These are phyloP conservation scores for Punctularia strigosozonata DNA, from an alignment of 768 basidiomycete species.

Conservation along the genomic window DNA sequence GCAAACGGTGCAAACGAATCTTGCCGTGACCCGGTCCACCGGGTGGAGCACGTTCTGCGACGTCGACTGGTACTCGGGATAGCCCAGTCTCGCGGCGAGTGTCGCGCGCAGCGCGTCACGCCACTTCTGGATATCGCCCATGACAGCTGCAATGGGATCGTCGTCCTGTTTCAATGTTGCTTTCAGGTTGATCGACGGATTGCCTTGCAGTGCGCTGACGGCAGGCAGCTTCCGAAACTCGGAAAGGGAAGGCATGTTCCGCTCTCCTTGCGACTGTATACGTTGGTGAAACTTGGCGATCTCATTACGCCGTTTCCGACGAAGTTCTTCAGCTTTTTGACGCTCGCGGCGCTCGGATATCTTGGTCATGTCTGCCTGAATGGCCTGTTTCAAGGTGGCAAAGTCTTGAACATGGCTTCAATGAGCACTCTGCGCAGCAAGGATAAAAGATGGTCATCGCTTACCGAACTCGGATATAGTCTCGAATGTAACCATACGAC, in stretches of 20 bases:
- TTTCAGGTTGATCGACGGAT: constrained; percentile 8
- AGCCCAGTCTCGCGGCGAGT: constrained; percentile 37
- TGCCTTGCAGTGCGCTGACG: constrained; percentile 22
- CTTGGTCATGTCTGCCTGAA: constrained; percentile 19
- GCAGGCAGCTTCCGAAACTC: constrained; percentile 40
- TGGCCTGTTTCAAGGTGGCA: constrained; percentile 5
- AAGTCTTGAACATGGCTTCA: constrained; percentile 21
- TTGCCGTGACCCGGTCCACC: constrained; percentile 42
- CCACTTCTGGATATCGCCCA: constrained; percentile 39
- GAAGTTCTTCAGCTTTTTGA: constrained; percentile 16
- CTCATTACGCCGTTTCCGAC: constrained; percentile 18
- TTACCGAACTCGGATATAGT: constrained; percentile 24
- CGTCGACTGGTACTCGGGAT: constrained; percentile 37
- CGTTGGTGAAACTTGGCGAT: constrained; percentile 33
- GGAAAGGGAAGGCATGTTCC: constrained; percentile 29
- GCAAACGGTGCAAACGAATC: constrained; percentile 49
- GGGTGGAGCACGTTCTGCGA: constrained; percentile 39
- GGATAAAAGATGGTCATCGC: constrained; percentile 3
- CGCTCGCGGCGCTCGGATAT: constrained; percentile 15
- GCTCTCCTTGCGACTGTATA: constrained; percentile 23
- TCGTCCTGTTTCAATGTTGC: constrained; percentile 1
- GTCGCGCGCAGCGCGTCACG: constrained; percentile 26
- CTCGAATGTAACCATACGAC: constrained; percentile 29
- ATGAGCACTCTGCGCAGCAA: neutral
- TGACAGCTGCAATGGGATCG: constrained; percentile 18